Evolutionary conservation across 2,329 filamentous ascomycete genomes (phyloP).

Genomic region (Neonectria punicea): DNA sequence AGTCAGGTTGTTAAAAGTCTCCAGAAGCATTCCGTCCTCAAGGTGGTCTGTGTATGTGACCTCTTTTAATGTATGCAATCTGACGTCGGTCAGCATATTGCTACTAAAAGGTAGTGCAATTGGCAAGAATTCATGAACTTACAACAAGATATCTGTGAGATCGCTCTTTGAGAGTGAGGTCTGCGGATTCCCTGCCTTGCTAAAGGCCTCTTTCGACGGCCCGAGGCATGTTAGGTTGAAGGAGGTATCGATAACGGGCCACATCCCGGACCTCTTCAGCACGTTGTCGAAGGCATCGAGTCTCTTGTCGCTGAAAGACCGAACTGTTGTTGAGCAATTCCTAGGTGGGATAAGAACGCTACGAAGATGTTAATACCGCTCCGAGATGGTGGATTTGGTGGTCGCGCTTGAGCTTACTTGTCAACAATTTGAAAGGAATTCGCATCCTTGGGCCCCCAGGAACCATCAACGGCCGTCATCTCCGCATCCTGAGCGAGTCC

Average conservation of each 20-base stretch:
- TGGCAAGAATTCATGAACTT: neutral
- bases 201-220: constrained; percentile 31
- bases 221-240: constrained; percentile 38
- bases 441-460: constrained; percentile 29
- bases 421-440: constrained; percentile 35
- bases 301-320: constrained; percentile 14
- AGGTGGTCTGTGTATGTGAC: constrained; percentile 35
- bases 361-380: neutral
- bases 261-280: constrained; percentile 27
- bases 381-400: neutral
- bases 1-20: constrained; percentile 29
- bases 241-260: constrained; percentile 27
- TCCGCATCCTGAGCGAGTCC: constrained; percentile 33
- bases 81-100: constrained; percentile 1
- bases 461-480: constrained; percentile 36
- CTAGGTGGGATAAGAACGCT: constrained; percentile 32
- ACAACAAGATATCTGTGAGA: constrained; percentile 25
- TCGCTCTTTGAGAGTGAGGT: constrained; percentile 19
- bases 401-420: constrained; percentile 11
- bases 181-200: constrained; percentile 30
- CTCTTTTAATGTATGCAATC: constrained; percentile 30
- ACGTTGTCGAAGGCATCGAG: constrained; percentile 27
- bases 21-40: constrained; percentile 27
- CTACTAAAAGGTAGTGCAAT: too few species aligned
- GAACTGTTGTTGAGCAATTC: constrained; percentile 30